A percentile compares a stretch with the other conserved stretches of the same genome.
phyloP scores from a whole-genome alignment of 2,329 filamentous ascomycete genomes.

The Ascochyta pisi region DNA sequence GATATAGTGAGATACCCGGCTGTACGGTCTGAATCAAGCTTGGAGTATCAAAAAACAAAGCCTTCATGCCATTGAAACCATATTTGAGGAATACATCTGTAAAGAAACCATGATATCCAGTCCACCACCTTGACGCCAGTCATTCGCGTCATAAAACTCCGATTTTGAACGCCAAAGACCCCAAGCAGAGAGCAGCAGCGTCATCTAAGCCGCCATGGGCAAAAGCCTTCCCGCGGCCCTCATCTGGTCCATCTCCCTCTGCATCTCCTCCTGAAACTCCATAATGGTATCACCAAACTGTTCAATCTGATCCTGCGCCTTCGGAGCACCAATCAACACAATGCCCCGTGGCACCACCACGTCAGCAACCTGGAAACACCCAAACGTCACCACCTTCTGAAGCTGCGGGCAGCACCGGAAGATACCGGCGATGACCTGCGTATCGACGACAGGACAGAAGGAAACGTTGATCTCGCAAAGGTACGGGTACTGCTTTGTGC shows the following conservation, averaged over 20 bases:
- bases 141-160: background rate
- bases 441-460: conserved; percentile 74
- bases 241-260: conserved; percentile 12
- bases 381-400: conserved; percentile 66
- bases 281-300: conserved; percentile 53
- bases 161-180: background rate
- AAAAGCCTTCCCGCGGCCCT: conserved; percentile 27
- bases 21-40: background rate
- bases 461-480: conserved; percentile 77
- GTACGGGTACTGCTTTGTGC: conserved; percentile 66
- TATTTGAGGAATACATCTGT: background rate
- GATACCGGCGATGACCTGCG: conserved; percentile 68
- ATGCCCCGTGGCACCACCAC: conserved; percentile 64
- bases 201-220: conserved; percentile 30
- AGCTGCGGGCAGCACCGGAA: conserved; percentile 69
- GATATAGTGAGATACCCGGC: background rate
- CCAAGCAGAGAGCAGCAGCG: background rate
- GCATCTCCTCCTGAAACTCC: conserved; percentile 37
- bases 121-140: background rate
- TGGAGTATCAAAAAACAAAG: background rate
- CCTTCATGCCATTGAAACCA: background rate
- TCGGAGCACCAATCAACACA: conserved; percentile 66
- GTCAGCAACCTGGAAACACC: conserved; percentile 66
- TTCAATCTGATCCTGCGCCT: conserved; percentile 64
- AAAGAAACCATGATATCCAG: background rate